These are phyloP conservation scores for Colletotrichum liriopes DNA, from an alignment of 2,329 filamentous ascomycete genomes.

Conservation along the genomic window DNA sequence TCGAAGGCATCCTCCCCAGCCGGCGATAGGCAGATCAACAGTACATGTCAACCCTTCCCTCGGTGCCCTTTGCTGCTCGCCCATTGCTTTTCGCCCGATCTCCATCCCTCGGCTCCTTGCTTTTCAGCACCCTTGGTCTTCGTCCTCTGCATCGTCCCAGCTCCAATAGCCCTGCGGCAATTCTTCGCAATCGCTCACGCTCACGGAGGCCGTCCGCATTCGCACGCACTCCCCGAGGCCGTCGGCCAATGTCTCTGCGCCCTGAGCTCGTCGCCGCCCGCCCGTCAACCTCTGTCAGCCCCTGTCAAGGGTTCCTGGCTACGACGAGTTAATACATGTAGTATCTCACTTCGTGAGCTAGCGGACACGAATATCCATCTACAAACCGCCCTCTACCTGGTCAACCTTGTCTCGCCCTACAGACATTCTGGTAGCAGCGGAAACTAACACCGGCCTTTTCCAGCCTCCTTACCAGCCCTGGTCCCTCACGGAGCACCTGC, in stretches of 20 bases:
- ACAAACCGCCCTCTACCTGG: neutral
- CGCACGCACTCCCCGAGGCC: conserved; percentile 26
- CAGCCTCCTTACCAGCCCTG: neutral
- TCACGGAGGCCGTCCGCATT: conserved; percentile 19
- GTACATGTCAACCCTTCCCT: neutral
- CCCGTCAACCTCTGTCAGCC: neutral
- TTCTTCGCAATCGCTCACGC: conserved; percentile 23
- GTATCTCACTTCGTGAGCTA: conserved; percentile 8
- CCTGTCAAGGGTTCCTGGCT: neutral
- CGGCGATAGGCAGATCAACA: neutral
- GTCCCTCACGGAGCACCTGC: neutral
- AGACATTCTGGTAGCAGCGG: neutral
- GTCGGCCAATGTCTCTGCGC: conserved; percentile 17
- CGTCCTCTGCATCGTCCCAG: too few relatives aligned
- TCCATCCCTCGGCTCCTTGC: conserved; percentile 22
- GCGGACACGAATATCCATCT: conserved; percentile 1
- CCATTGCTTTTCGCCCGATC: conserved; percentile 5
- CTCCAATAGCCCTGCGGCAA: neutral
- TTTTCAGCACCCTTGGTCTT: neutral
- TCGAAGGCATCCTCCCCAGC: neutral
- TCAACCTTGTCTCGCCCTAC: conserved; percentile 11
- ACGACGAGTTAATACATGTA: conserved; percentile 4
- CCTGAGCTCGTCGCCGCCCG: conserved; percentile 4
- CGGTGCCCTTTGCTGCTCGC: neutral
- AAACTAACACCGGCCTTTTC: conserved; percentile 13